Evolutionary conservation across 2,329 filamentous ascomycete species (phyloP).

Genomic region (Fusarium sp.): DNA sequence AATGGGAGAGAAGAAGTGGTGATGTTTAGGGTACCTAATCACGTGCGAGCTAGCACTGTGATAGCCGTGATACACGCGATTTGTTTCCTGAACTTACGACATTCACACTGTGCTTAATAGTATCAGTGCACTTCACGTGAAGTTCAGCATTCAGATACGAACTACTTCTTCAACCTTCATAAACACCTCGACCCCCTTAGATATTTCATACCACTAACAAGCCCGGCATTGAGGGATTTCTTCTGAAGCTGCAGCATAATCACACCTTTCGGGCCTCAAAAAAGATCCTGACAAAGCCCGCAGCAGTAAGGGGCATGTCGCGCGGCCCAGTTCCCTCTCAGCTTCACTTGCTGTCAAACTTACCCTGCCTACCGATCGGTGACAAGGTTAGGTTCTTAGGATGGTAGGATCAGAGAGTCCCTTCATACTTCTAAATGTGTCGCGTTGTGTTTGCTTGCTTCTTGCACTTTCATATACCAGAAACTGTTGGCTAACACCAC

Average conservation of each 20-base stretch:
- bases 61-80: rapidly evolving
- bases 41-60: slow-evolving; percentile 28
- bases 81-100: rapidly evolving
- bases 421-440: background rate
- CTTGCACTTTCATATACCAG: slow-evolving; percentile 16
- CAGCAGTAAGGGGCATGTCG: slow-evolving; percentile 56
- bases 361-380: slow-evolving; percentile 63
- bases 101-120: slow-evolving; percentile 25
- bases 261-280: slow-evolving; percentile 38
- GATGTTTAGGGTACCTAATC: slow-evolving; percentile 20
- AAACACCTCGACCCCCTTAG: background rate
- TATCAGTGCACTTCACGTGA: slow-evolving; percentile 25
- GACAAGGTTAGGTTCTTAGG: slow-evolving; percentile 93
- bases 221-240: slow-evolving; percentile 26
- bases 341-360: slow-evolving; percentile 72
- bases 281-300: slow-evolving; percentile 4
- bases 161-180: slow-evolving; percentile 26
- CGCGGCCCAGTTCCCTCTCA: slow-evolving; percentile 72
- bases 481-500: slow-evolving; percentile 45
- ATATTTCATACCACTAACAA: slow-evolving; percentile 1
- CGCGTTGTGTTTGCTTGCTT: slow-evolving; percentile 1
- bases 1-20: background rate
- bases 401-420: slow-evolving; percentile 71
- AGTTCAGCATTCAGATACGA: slow-evolving; percentile 19
- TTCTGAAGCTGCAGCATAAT: slow-evolving; percentile 29